Percentiles rank a stretch among this genome's conserved stretches.
Evolutionary conservation across 345 rosid genomes (phyloP).

Genomic region (Tarenaya hassleriana): DNA sequence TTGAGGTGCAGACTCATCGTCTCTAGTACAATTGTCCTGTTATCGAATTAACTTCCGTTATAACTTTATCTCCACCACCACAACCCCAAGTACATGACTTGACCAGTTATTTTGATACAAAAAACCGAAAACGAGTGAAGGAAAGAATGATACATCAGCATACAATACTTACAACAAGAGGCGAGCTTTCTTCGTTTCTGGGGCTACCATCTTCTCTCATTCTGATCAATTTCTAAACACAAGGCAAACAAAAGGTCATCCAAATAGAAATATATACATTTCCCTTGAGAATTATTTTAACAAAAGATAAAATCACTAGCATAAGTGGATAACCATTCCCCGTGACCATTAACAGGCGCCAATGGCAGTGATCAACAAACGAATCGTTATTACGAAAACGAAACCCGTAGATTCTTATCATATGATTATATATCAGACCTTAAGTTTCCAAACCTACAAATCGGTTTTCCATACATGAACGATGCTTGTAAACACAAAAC

Average conservation of each 20-base stretch:
- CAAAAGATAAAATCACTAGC: too few species aligned
- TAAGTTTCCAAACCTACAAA: constrained; percentile 8
- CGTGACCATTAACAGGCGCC: background rate
- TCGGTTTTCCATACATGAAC: background rate
- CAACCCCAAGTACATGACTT: too few species aligned
- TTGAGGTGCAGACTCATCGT: constrained; percentile 33
- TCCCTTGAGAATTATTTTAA: background rate
- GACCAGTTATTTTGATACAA: too few species aligned
- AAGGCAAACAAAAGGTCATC: constrained; percentile 14
- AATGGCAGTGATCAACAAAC: background rate
- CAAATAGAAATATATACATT: background rate
- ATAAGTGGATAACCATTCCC: too few species aligned
- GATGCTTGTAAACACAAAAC: background rate
- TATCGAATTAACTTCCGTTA: constrained; percentile 12
- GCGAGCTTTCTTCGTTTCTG: constrained; percentile 24
- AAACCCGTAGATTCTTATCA: background rate
- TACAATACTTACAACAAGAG: constrained; percentile 32
- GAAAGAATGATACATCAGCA: constrained; percentile 4
- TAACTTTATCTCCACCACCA: background rate
- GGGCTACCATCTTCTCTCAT: constrained; percentile 42
- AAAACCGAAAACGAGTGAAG: too few species aligned
- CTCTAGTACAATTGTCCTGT: constrained; percentile 24
- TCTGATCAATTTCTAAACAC: constrained; percentile 25
- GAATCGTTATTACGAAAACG: background rate
- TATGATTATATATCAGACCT: background rate